These are phyloP conservation scores for Suhomyces panamericanus DNA, from an alignment of 1,139 yeast species.

Conservation along the genomic window DNA sequence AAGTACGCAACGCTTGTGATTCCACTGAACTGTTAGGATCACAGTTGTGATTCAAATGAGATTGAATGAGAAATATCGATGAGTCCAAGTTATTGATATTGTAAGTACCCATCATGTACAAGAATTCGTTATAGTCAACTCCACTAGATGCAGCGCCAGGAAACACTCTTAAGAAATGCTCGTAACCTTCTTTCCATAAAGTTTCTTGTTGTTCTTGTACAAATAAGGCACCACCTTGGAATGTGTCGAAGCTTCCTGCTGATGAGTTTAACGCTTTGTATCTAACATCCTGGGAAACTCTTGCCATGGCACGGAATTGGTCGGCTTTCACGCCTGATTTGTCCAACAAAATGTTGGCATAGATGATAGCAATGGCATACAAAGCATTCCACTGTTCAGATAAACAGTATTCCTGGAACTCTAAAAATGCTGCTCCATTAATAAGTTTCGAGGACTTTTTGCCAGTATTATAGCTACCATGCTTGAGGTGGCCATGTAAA, in stretches of 20 bases:
- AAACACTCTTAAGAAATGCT: slow-evolving; percentile 51
- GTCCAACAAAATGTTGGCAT: slow-evolving; percentile 51
- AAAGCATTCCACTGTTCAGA: slow-evolving; percentile 71
- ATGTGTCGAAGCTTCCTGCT: slow-evolving; percentile 55
- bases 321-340: slow-evolving; percentile 37
- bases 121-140: slow-evolving; percentile 54
- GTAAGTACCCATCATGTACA: slow-evolving; percentile 67
- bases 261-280: slow-evolving; percentile 60
- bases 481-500: slow-evolving; percentile 62
- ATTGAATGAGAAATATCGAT: slow-evolving; percentile 58
- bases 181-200: slow-evolving; percentile 61
- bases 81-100: slow-evolving; percentile 73
- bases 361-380: slow-evolving; percentile 61
- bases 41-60: slow-evolving; percentile 78
- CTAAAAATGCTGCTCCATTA: slow-evolving; percentile 50
- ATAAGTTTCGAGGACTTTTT: slow-evolving; percentile 32
- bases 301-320: slow-evolving; percentile 65
- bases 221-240: slow-evolving; percentile 51
- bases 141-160: slow-evolving; percentile 31
- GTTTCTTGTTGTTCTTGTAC: slow-evolving; percentile 58
- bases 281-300: slow-evolving; percentile 66
- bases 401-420: slow-evolving; percentile 60
- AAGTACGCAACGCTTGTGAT: slow-evolving; percentile 43
- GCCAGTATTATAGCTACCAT: slow-evolving; percentile 35
- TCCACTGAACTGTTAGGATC: slow-evolving; percentile 67